phyloP scores from a whole-genome alignment of 805 yeast species.

The Suhomyces pyralidae region DNA sequence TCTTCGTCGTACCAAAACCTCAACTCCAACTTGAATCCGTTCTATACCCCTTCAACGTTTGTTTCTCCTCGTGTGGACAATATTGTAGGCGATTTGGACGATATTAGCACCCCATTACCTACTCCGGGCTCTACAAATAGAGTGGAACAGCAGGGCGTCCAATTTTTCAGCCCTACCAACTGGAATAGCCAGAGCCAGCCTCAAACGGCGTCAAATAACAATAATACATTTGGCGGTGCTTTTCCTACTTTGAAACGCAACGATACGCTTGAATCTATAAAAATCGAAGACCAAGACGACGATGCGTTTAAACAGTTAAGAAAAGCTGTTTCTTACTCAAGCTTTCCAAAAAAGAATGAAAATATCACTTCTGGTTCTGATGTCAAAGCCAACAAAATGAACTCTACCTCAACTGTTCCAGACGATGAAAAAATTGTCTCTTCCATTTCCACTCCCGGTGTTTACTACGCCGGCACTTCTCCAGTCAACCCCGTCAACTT shows the following conservation, averaged over 20 bases:
- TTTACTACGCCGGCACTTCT: conserved; percentile 7
- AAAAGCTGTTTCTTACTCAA: conserved; percentile 33
- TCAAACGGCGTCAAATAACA: neutral
- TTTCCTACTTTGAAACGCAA: conserved; percentile 17
- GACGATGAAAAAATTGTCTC: conserved; percentile 3
- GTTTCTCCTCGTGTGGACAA: conserved; percentile 40
- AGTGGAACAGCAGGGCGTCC: neutral
- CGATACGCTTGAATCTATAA: conserved; percentile 31
- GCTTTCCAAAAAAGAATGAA: conserved; percentile 4
- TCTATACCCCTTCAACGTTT: conserved; percentile 46
- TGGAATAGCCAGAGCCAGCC: neutral
- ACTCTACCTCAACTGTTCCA: neutral
- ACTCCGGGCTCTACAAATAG: conserved; percentile 12
- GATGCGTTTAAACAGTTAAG: conserved; percentile 42
- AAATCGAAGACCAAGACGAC: conserved; percentile 39
- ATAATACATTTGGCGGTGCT: conserved; percentile 6
- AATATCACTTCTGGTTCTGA: neutral
- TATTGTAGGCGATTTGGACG: conserved; percentile 18
- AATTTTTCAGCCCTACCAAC: conserved; percentile 2
- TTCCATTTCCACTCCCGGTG: conserved; percentile 14
- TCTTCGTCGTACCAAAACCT: conserved; percentile 6
- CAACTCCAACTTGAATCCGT: conserved; percentile 34
- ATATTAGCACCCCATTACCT: conserved; percentile 19
- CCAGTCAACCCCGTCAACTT: conserved; percentile 1
- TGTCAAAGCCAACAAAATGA: conserved; percentile 16